Base-by-base conservation (phyloP, 176 grass and related monocot genomes). In the Ensete glaucum region DNA sequence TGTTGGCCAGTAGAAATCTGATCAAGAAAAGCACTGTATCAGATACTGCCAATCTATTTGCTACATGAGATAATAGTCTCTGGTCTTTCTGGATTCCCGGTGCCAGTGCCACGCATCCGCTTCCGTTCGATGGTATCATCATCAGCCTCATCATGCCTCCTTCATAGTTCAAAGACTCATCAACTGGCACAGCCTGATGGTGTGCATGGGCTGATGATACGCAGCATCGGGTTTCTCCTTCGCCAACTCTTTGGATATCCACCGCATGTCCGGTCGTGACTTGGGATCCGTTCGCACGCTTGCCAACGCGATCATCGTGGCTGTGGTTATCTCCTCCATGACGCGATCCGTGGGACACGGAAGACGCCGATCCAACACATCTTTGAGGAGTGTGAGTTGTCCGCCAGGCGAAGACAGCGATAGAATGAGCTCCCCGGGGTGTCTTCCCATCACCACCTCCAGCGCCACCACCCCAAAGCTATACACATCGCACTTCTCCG, bases 291-390 rank as follows among this genome's bases (percentile, higher is more conserved):
- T 3, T 2, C 51, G 70, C 1, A 72, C 2, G 70, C 70, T 54
- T 1, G 51, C 51, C 20, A 72, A 9, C 22, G 43, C 70, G 11
- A 13, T 13, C 52, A 53, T 25, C 51, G 12, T 11, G 3, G 52
- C 51, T 22, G n/a, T 14, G 50, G 14, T 9, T 21, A 72, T 23
- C 70, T 72, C 20, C 50, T 54, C 22, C 51, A 3, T 50, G 16
- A 72, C 2, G n/a, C 24, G 50, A 51, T 52, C 70, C 21, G n/a
- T 34, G n/a, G 70, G 51, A 7, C n/a, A 54, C 10, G 51, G 52
- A 53, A 72, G 70, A 13, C 70, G 70, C 2, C 9, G 70, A 53
- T 72, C 70, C 70, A 72, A 54, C n/a, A 72, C 70, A 17, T 72
- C 70, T 54, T 53, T 54, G 2, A 72, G 51, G 19, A 72, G 21